Conservation (phyloP, 768 basidiomycete genomes). For the Pleurotus cornucopiae region DNA sequence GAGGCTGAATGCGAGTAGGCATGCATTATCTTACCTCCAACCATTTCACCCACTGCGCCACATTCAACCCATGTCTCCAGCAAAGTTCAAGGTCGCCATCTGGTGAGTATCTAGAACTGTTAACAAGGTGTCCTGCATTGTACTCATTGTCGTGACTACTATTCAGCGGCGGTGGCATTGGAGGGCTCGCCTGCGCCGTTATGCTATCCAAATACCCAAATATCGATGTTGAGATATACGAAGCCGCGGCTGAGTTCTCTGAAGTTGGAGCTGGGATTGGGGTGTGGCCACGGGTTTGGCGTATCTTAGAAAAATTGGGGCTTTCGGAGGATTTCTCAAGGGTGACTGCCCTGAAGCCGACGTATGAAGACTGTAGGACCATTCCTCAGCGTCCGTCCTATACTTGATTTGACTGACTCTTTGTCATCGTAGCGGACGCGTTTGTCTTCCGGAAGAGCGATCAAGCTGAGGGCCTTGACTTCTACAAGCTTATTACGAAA, state of each 20-base stretch:
- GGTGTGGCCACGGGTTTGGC: conserved; percentile 37
- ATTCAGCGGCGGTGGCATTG: conserved; percentile 27
- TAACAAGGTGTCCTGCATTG: not conserved
- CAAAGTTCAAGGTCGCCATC: conserved; percentile 11
- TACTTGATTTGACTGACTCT: too few relatives aligned
- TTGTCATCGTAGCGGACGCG: conserved; percentile 7
- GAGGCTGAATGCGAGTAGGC: too few relatives aligned
- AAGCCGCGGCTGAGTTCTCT: conserved; percentile 34
- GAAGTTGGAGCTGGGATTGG: conserved; percentile 44
- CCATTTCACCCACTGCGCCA: not conserved
- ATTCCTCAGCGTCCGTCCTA: not conserved
- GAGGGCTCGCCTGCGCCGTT: conserved; percentile 25
- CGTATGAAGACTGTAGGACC: conserved; percentile 17
- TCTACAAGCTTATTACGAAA: conserved; percentile 22
- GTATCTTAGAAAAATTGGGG: conserved; percentile 34
- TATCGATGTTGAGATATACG: conserved; percentile 39
- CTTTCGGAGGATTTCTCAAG: conserved; percentile 29
- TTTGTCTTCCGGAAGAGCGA: conserved; percentile 30
- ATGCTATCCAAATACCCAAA: conserved; percentile 27
- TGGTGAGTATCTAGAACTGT: conserved; percentile 4
- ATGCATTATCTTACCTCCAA: too few relatives aligned
- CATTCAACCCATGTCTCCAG: not conserved
- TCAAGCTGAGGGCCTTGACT: conserved; percentile 20
- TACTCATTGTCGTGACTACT: too few relatives aligned
- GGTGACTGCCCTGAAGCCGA: conserved; percentile 18